Evolutionary conservation across 805 yeast genomes (phyloP), one percentile per base, ranked within the genome.

Genomic region (Saccharomyces paradoxus): DNA sequence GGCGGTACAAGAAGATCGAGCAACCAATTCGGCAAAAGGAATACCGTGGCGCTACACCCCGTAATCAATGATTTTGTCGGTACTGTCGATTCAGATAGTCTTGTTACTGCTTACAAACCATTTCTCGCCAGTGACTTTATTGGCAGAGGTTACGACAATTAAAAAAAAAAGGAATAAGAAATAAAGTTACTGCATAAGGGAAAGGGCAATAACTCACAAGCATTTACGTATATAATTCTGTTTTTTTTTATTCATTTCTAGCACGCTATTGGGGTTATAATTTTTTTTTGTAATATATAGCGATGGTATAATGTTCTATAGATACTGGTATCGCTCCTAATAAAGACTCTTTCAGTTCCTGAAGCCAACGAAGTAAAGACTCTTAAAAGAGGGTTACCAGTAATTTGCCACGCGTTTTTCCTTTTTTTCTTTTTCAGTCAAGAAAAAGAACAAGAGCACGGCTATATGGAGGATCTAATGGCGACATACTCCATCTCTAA

Each of bases 31-130:
- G 57, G 55, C 26, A 58, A 55, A 54, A 55, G 61, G 17, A 63
- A 60, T 29, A 61, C 65, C 6, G 70, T 64, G 6, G 60, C 67
- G 9, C 60, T 63, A 61, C 70, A 68, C 50, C 69, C 69, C 13
- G 55, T 61, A 14, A 62, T 68, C 48, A 61, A 61, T 44, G 63
- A 61, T 24, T 52, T 68, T 10, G 62, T 67, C 1, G 63, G 66
- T 5, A 61, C 66, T 7, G 66, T 65, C 14, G 69, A 66, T 46
- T 52, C 57, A 7, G 70, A 68, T 52, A 60, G 69, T 48, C 52
- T 62, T 21, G 49, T 68, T 8, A 63, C 63, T 2, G 66, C 63
- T 1, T 68, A 68, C 58, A 65, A 64, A 48, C 67, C 67, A 17
- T 64, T 59, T 21, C 24, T 37, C 24, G 44, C 44, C 44, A 37